A percentile compares a stretch with the other conserved stretches of the same genome.
Conservation (phyloP, 495 filamentous ascomycete species). For the Terfezia boudieri region DNA sequence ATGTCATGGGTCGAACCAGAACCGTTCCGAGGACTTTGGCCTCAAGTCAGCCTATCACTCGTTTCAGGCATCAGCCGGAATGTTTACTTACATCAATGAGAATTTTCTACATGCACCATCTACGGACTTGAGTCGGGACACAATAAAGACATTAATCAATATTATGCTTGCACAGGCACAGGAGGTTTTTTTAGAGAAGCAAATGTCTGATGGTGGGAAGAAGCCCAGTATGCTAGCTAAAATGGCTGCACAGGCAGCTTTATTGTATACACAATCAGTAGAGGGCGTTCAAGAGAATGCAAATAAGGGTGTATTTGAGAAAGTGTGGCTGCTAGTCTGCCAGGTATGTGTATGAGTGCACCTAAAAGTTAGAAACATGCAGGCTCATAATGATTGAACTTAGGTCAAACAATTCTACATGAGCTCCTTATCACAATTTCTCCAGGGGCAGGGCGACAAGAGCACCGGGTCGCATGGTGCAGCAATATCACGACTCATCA, state of each 20-base stretch:
- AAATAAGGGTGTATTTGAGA: constrained; percentile 77
- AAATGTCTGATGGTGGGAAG: constrained; percentile 63
- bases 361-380: background rate
- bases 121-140: constrained; percentile 80
- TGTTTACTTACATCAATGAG: constrained; percentile 99
- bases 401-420: constrained; percentile 67
- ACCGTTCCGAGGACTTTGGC: constrained; percentile 72
- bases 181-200: constrained; percentile 93
- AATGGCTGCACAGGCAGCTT: constrained; percentile 69
- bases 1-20: constrained; percentile 84
- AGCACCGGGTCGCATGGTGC: constrained; percentile 72
- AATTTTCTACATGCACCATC: constrained; percentile 96
- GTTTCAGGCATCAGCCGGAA: constrained; percentile 91
- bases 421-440: constrained; percentile 74
- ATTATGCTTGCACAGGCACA: constrained; percentile 89
- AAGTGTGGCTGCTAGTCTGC: constrained; percentile 68
- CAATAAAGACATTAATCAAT: constrained; percentile 79
- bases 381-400: background rate
- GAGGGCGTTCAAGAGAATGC: constrained; percentile 90
- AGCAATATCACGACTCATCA: constrained; percentile 61
- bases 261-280: constrained; percentile 63
- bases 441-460: constrained; percentile 77
- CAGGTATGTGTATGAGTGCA: constrained; percentile 30
- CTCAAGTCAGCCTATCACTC: constrained; percentile 95
- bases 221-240: constrained; percentile 86